Evolutionary conservation across 2,329 filamentous ascomycete species (phyloP).

Genomic region (Aspergillus vadensis): DNA sequence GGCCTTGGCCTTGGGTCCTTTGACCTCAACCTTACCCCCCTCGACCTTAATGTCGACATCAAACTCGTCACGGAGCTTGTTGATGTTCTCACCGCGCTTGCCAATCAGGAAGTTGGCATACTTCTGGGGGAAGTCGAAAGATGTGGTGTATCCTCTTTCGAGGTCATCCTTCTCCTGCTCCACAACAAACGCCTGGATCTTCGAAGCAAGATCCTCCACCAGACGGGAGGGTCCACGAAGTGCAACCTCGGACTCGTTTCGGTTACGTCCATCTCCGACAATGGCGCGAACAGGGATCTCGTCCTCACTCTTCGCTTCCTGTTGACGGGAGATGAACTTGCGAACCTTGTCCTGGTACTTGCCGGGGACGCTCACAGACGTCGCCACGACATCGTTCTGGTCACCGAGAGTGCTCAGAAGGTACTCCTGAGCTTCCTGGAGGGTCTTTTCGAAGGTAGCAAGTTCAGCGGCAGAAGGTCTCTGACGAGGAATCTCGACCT

Average conservation of each 20-base stretch:
- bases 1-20: conserved; percentile 92
- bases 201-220: conserved; percentile 71
- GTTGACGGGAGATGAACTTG: conserved; percentile 60
- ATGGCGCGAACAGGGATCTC: conserved; percentile 60
- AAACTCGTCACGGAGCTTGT: conserved; percentile 68
- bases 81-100: conserved; percentile 68
- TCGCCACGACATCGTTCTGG: conserved; percentile 57
- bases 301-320: conserved; percentile 52
- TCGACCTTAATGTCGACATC: conserved; percentile 83
- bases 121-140: conserved; percentile 93
- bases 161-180: conserved; percentile 91
- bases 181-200: conserved; percentile 76
- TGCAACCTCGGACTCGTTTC: conserved; percentile 56
- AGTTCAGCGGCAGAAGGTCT: conserved; percentile 58
- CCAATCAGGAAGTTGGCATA: conserved; percentile 83
- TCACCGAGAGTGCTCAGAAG: conserved; percentile 56
- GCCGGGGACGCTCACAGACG: conserved; percentile 56
- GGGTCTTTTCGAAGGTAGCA: conserved; percentile 57
- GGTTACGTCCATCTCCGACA: conserved; percentile 43
- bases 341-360: conserved; percentile 67
- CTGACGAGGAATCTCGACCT: conserved; percentile 58
- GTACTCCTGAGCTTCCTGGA: conserved; percentile 61
- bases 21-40: conserved; percentile 91
- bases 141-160: conserved; percentile 82
- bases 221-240: conserved; percentile 75